Base-by-base conservation (phyloP, 2,329 filamentous ascomycete species). In the Cercospora sojina region DNA sequence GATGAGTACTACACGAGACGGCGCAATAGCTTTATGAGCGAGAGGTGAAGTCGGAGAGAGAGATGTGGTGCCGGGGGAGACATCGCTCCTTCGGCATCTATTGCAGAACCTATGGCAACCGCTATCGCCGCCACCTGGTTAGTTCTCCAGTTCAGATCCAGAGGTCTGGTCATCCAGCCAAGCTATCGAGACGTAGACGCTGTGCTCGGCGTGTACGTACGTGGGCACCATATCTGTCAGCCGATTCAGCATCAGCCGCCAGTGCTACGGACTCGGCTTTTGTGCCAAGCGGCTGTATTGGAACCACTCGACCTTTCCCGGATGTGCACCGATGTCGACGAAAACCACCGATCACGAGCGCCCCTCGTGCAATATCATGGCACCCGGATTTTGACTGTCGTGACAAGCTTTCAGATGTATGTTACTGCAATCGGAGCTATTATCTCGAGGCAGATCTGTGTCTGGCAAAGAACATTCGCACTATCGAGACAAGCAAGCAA, bases 11-110 rank as follows among this genome's bases (percentile, higher is more conserved):
- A 38, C 35, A 38, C 35, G 35, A 38, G 35, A 38, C 5, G 35
- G 5, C 35, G 35, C 16, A 16, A 12, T 38, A 7, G 35, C n/a
- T 13, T 38, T 16, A 56, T 7, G 23, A 18, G 61, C 59, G 31
- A 35, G 38, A 56, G 35, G 55, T 62, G 64, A 53, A 13, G 64
- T 66, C 29, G 51, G n/a, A 43, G 41, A 41, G 25, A 66, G 51
- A 38, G 41, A 38, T 38, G 35, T 38, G 35, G 35, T 38, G 35
- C 35, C 13, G 16, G 35, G 35, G 32, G 16, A 38, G 35, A 38
- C 35, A 6, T 38, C 35, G 35, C 35, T 38, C 35, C 13, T 16
- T 35, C 32, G 16, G 35, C 35, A 38, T 38, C 13, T 16, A 5
- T n/a, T 16, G 35, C 13, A 38, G 35, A 38, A 16, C 35, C 35